A percentile compares a stretch with the other conserved stretches of the same genome.
These are phyloP conservation scores for Leccinellum albellum DNA, from an alignment of 768 basidiomycete species.

Conservation along the genomic window DNA sequence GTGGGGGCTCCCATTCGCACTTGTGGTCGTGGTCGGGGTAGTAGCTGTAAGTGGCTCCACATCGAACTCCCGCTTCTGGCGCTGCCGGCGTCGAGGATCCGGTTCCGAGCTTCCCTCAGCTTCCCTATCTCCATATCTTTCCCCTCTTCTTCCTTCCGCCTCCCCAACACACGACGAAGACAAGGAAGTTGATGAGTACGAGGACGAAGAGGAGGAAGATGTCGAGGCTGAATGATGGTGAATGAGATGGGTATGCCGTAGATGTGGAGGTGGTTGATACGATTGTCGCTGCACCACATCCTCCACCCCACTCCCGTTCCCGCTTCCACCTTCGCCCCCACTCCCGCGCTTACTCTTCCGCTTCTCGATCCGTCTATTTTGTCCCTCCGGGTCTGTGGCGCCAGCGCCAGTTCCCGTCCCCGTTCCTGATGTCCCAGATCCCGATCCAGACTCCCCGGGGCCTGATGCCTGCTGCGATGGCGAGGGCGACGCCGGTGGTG, in stretches of 20 bases:
- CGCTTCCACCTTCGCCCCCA: background rate
- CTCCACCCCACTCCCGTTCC: background rate
- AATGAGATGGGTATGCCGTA: background rate
- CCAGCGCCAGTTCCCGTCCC: too few species aligned
- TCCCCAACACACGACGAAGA: conserved; percentile 11
- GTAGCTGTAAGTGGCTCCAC: background rate
- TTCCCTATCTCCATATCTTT: background rate
- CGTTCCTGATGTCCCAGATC: too few species aligned
- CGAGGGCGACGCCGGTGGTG: conserved; percentile 10
- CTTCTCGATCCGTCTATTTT: conserved; percentile 12
- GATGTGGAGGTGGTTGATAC: background rate
- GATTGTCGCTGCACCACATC: background rate
- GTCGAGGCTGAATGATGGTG: background rate
- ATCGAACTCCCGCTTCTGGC: conserved; percentile 21
- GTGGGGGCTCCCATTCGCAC: background rate
- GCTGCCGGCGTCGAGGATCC: conserved; percentile 1
- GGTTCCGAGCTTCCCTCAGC: conserved; percentile 5
- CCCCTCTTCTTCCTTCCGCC: conserved; percentile 5
- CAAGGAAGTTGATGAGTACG: conserved; percentile 1
- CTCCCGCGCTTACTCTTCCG: conserved; percentile 7
- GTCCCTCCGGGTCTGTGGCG: too few species aligned
- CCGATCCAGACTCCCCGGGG: background rate
- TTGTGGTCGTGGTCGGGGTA: background rate
- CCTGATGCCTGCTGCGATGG: background rate
- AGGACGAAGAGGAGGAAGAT: conserved; percentile 17